Evolutionary conservation across 208 protist species (phyloP).

Genomic region (Crithidia brevicula): DNA sequence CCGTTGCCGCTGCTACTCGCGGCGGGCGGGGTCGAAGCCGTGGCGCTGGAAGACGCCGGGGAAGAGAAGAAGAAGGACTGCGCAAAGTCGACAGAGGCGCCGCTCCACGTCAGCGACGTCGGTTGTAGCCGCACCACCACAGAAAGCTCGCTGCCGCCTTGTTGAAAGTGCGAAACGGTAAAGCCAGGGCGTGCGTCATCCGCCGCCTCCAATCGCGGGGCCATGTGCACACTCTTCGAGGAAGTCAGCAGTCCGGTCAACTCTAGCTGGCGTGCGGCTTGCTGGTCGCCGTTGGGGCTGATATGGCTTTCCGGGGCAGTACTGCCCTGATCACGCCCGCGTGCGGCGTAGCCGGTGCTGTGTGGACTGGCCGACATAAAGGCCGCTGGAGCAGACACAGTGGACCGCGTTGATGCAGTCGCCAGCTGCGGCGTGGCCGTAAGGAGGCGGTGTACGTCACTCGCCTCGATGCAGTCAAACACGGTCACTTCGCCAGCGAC

Average conservation of each 20-base stretch:
- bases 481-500: slow-evolving; percentile 51
- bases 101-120: slow-evolving; percentile 49
- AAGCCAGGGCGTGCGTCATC: slow-evolving; percentile 14
- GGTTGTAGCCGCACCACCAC: slow-evolving; percentile 57
- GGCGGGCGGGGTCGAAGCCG: background rate
- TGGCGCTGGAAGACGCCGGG: background rate
- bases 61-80: slow-evolving; percentile 24
- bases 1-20: background rate
- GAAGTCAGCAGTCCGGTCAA: slow-evolving; percentile 36
- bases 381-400: no score
- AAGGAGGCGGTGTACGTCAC: slow-evolving; percentile 51
- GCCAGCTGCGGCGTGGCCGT: slow-evolving; percentile 40
- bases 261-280: slow-evolving; percentile 15
- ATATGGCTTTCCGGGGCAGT: background rate
- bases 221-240: slow-evolving; percentile 30
- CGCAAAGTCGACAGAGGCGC: slow-evolving; percentile 37
- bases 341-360: background rate
- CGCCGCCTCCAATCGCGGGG: slow-evolving; percentile 1
- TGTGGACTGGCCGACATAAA: no score
- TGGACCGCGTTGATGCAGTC: background rate
- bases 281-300: background rate
- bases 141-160: slow-evolving; percentile 33
- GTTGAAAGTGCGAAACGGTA: slow-evolving; percentile 32
- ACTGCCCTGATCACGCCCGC: background rate
- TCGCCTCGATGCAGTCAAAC: slow-evolving; percentile 64